A percentile compares a stretch with the other conserved stretches of the same genome.
Evolutionary conservation across 1,139 yeast species (phyloP).

Genomic region (Geotrichum restrictum): DNA sequence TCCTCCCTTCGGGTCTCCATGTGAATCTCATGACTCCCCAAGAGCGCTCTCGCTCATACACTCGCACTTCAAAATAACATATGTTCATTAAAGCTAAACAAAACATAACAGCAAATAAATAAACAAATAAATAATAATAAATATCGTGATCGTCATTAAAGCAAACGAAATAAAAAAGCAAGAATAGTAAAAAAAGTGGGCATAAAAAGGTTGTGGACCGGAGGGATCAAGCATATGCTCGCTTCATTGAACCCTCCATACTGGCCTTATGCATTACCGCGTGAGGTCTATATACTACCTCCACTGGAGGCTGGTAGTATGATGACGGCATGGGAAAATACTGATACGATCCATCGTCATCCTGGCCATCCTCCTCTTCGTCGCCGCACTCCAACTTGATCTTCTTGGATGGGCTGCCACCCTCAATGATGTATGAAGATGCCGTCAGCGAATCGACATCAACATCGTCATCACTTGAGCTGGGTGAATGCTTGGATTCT

Average conservation of each 20-base stretch:
- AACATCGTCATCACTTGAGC: constrained; percentile 14
- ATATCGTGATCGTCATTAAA: neutral
- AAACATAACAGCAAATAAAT: neutral
- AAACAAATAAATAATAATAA: constrained; percentile 2
- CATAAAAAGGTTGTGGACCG: neutral
- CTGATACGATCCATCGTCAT: constrained; percentile 38
- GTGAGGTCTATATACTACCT: constrained; percentile 58
- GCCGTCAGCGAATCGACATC: constrained; percentile 8
- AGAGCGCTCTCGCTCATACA: no score
- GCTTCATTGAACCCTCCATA: constrained; percentile 4
- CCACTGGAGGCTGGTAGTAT: constrained; percentile 57
- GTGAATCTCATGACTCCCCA: no score
- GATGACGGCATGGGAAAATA: constrained; percentile 56
- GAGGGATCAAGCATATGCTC: constrained; percentile 11
- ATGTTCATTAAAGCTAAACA: neutral
- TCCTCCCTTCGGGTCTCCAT: no score
- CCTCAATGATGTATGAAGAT: constrained; percentile 16
- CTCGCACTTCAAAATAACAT: neutral
- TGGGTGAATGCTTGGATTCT: constrained; percentile 3
- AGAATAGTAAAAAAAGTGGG: neutral
- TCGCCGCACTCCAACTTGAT: constrained; percentile 20
- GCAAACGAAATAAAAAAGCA: neutral
- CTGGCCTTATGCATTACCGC: constrained; percentile 48
- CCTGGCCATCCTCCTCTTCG: neutral
- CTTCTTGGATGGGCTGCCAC: constrained; percentile 6